Evolutionary conservation across 208 protist genomes (phyloP), one percentile per base, ranked within the genome.

Genomic region (Leishmania tarentolae): DNA sequence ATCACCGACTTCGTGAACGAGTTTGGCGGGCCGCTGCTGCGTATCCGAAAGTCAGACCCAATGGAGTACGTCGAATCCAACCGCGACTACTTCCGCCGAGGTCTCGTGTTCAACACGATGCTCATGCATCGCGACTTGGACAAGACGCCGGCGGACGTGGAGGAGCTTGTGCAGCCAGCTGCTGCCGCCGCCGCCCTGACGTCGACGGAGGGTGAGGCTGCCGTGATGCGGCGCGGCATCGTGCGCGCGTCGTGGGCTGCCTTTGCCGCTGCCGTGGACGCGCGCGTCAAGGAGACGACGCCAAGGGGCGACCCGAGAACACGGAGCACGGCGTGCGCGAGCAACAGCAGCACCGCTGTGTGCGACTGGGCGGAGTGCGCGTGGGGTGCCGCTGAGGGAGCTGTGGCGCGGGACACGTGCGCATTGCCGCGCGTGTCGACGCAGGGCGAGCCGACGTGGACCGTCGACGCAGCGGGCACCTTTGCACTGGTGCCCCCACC

Each of bases 31-130:
- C 66, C 66, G 66, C 19, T 72, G 66, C 66, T 72, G 63, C 56
- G 56, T 19, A 76, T 81, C 2, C 61, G 76, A 21, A 47, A 66
- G 42, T n/a, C 35, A 17, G 76, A 80, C 76, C 40, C 47, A 31
- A 80, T 80, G 76, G 76, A 80, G 65, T 80, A 80, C 66, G 63
- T 50, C 66, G 76, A 80, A 65, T 57, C 76, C 3, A 79, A 59
- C 21, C 65, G 59, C 65, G 63, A 80, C 66, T 80, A 80, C 40
- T 81, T 81, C 44, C 69, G 69, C 46, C 37, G 53, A 0, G 78
- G 69, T 31, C 50, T 81, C 7, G 78, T 75, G 19, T 81, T 75
- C 78, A 81, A 75, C 78, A 75, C 69, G 3, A 75, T 81, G 78
- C 69, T 21, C 6, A 46, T 81, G 53, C 66, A 81, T 28, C 78